These are phyloP conservation scores for Ophiostoma sp. DNA, from an alignment of 2,329 filamentous ascomycete genomes.

Conservation along the genomic window DNA sequence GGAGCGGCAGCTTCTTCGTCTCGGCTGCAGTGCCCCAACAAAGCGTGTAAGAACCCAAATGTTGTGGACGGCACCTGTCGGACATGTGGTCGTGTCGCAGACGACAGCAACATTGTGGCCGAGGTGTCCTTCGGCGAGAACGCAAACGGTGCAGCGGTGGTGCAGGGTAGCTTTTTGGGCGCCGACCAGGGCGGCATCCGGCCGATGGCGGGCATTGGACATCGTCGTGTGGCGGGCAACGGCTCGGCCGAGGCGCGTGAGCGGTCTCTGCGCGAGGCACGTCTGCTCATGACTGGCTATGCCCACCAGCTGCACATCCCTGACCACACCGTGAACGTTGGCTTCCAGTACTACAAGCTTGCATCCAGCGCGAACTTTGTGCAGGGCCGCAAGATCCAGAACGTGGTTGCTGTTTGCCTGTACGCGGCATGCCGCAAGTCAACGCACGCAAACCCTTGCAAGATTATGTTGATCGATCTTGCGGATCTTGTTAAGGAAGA, in stretches of 20 bases:
- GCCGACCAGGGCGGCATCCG: slow-evolving; percentile 82
- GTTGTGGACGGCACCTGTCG: slow-evolving; percentile 71
- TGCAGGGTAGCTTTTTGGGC: slow-evolving; percentile 85
- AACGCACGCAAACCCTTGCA: slow-evolving; percentile 61
- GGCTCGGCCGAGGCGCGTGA: slow-evolving; percentile 60
- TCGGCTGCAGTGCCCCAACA: slow-evolving; percentile 56
- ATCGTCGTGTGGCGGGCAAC: slow-evolving; percentile 55
- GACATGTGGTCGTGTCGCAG: slow-evolving; percentile 80
- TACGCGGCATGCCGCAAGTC: slow-evolving; percentile 85
- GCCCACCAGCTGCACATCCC: slow-evolving; percentile 60
- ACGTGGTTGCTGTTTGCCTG: slow-evolving; percentile 85
- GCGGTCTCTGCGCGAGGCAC: slow-evolving; percentile 60
- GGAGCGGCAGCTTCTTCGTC: slow-evolving; percentile 34
- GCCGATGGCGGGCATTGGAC: slow-evolving; percentile 60
- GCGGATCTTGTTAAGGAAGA: slow-evolving; percentile 81
- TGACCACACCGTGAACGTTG: slow-evolving; percentile 63
- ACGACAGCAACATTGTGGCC: slow-evolving; percentile 84
- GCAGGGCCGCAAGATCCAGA: slow-evolving; percentile 80
- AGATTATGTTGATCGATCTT: slow-evolving; percentile 92
- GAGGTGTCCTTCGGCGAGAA: slow-evolving; percentile 92
- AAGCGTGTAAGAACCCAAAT: slow-evolving; percentile 60
- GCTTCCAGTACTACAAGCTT: slow-evolving; percentile 73
- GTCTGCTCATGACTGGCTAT: slow-evolving; percentile 62
- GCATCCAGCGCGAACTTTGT: slow-evolving; percentile 75
- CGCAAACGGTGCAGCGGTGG: slow-evolving; percentile 79